Base-by-base conservation (phyloP, 345 rosid species). In the Cochlearia excelsa region DNA sequence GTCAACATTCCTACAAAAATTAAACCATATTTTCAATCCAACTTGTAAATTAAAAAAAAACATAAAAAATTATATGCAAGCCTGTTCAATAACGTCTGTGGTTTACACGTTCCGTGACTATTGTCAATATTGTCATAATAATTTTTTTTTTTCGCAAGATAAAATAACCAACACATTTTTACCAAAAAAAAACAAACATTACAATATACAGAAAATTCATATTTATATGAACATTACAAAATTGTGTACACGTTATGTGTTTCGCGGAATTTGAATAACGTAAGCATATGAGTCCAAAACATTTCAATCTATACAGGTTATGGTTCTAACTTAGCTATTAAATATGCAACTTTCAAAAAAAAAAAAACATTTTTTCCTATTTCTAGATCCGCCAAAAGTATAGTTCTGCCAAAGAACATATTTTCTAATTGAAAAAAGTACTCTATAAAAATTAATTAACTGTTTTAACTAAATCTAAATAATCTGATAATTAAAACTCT, bases 231-330 rank as follows among this genome's bases (percentile, higher is more conserved):
- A 16, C 23, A 16, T 16, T 16, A 16, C 23, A 16, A 16, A 16
- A 16, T 16, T 16, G 23, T 16, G 45, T 47, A 54, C 73, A 61
- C 66, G 67, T 60, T 53, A 46, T 61, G 23, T 16, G 49, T 68
- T 68, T 60, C 72, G n/a, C 43, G 26, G 28, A 60, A 68, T 54
- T 59, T 53, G 34, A 16, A 67, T 39, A 59, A 37, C 44, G 43
- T 48, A 44, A 35, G 54, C 48, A 39, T 29, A 60, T 60, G 43
- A 28, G 60, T 52, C 60, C 49, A 53, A 51, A 68, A 59, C 49
- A 53, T 58, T 51, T 44, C 47, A 43, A 7, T 51, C 53, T 43
- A 7, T 35, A 52, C 6, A 34, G 3, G 35, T 43, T 43, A 50
- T 28, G 46, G 33, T 28, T 43, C 71, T 43, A 43, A 9, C 51